Evolutionary conservation across 768 basidiomycete genomes (phyloP), one percentile per base, ranked within the genome.

Genomic region (Kwoniella dendrophila): DNA sequence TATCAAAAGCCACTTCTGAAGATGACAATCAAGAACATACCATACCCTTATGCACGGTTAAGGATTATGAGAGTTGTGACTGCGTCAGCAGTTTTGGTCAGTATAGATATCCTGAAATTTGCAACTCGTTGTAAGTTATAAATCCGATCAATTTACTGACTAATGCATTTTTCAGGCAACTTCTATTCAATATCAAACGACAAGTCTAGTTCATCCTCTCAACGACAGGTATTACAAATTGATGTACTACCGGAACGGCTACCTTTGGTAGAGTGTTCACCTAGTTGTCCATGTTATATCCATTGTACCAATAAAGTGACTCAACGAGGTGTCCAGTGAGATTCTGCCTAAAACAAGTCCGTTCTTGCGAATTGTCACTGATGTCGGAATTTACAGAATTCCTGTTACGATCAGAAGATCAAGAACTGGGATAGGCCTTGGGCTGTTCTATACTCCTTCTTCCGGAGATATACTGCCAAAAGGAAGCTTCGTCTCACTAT

Each of bases 211-310:
- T 18, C 56, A 56, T 22, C 4, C 20, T 12, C 2, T 4, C 36
- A 52, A 3, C 10, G 8, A 52, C 26, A 18, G 22, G 11, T 52
- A n/a, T 62, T 78, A 24, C 32, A 69, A 2, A 64, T 80, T 12
- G 64, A 77, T 29, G 74, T 72, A 5, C 36, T 79, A 27, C 78
- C 78, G 1, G 62, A 71, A 0, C 64, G 62, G 12, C 63, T 73
- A 20, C 76, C 79, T 4, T 61, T 80, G 14, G 76, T 78, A 26
- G 79, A 80, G 60, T 80, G 79, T 56, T 62, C 69, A 2, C 57
- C 71, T 1, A 18, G 27, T 0, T 79, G 79, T 48, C 20, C 51
- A 1, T 80, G 79, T 50, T 34, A 14, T 1, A 29, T n/a, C 12
- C 24, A 14, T 18, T 79, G 78, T 59, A 27, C 62, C 2, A 74